Evolutionary conservation across 129 eudicot species (phyloP), one percentile per base, ranked within the genome.

Genomic region (Chrysanthemum makinoi): DNA sequence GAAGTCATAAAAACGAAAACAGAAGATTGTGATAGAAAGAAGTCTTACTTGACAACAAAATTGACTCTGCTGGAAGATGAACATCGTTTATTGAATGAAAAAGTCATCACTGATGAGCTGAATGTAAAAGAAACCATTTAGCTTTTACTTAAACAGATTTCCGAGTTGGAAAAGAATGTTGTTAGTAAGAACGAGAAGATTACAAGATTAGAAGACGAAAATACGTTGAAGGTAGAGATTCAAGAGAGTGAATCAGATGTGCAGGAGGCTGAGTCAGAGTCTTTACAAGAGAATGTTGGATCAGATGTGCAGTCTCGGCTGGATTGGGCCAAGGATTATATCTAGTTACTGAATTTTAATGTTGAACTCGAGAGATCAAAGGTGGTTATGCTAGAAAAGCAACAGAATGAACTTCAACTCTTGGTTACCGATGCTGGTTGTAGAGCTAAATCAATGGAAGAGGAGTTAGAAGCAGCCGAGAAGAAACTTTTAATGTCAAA

Each of bases 281-380:
- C 43, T 35, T 35, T 1, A 35, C 43, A 35, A 35, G 43, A 35
- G 43, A 33, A 4, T 33, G 39, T 3, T 3, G 43, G 43, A 35
- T 35, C 43, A 35, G 43, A 35, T 4, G 43, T 35, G 43, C 8
- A 35, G 43, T 30, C 6, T 30, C 35, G 4, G 54, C 4, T 64
- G 24, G 68, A 20, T 72, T 76, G 80, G 14, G 60, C 28, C 54
- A 20, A 78, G 33, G 35, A 30, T 30, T 30, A 30, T 30, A 30
- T 3, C 35, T 0, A 30, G 35, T 30, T 30, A 4, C 35, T 30
- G 35, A 30, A 30, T 30, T 30, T 4, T 30, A 30, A 30, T 3
- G 66, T 83, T 73, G 88, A 83, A 62, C 43, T 33, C 47, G 92
- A 91, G 76, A 88, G 66, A 75, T 61, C 19, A 3, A 88, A 71